Base-by-base conservation (phyloP, 1,139 yeast species). In the Pneumocystis wakefieldiae region DNA sequence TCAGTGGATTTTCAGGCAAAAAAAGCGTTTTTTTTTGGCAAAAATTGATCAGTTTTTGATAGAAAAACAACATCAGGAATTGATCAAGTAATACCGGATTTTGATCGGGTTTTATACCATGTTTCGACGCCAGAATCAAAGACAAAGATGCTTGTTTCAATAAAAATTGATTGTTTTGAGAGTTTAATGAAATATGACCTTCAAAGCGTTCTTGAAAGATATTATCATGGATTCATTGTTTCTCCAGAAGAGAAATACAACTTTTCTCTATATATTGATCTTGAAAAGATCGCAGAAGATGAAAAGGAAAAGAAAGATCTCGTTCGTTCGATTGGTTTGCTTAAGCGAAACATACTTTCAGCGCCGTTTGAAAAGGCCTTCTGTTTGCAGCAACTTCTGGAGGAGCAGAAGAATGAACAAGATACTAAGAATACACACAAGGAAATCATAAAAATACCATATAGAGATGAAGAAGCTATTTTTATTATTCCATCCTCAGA, bases 31-130 rank as follows among this genome's bases (percentile, higher is more conserved):
- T 48, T 48, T 48, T 48, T 48, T 37, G 28, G 12, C 14, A 19
- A 24, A 48, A 48, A 48, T 19, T 48, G 19, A 48, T 5, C 1
- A 24, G 4, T 24, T 65, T 68, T 39, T 75, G 72, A 14, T 81
- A 70, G 38, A 73, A 76, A 29, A 67, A 74, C 17, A 83, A 41
- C 86, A 2, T 78, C 83, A 67, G 79, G 86, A n/a, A 80, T 92
- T 70, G 97, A 92, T 75, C 83, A 97, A 73, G 83, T 92, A 68
- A 83, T 92, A 67, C 85, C 96, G 48, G 99, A 92, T 76, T 92
- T 92, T 71, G 98, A 92, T 75, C 90, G 90, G 76, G 95, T 96
- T 65, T 87, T 95, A 38, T 90, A 87, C 76, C 97, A 91, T 75
- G 79, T 94, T 67, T 86, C 95, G 61, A 91, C 96, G 58, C 84